Conservation (phyloP, 768 basidiomycete genomes). For the Pleurotus giganteus region DNA sequence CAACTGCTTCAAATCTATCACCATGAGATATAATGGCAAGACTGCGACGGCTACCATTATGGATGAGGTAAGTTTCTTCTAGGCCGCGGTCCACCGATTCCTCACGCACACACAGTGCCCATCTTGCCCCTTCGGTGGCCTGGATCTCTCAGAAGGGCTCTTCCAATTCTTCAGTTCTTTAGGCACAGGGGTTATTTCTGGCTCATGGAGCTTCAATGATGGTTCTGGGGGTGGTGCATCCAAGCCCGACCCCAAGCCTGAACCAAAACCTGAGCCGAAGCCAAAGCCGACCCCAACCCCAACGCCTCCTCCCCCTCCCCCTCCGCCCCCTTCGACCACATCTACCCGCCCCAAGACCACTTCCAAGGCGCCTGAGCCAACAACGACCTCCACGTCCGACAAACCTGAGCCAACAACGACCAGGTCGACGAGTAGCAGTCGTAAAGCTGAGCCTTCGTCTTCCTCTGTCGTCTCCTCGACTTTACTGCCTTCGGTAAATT, state of each 20-base stretch:
- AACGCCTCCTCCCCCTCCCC: slow-evolving; percentile 16
- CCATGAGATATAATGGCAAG: slow-evolving; percentile 61
- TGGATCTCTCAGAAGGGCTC: slow-evolving; percentile 68
- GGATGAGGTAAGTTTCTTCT: slow-evolving; percentile 50
- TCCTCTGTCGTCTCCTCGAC: slow-evolving; percentile 4
- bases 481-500: slow-evolving; percentile 19
- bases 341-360: slow-evolving; percentile 11
- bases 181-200: slow-evolving; percentile 54
- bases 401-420: slow-evolving; percentile 22
- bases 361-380: slow-evolving; percentile 6
- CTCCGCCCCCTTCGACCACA: slow-evolving; percentile 14
- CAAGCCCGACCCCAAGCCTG: slow-evolving; percentile 10
- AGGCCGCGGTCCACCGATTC: slow-evolving; percentile 1
- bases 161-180: slow-evolving; percentile 58
- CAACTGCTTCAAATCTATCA: slow-evolving; percentile 59
- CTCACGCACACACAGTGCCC: too few species aligned
- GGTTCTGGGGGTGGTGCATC: slow-evolving; percentile 28
- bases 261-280: slow-evolving; percentile 13
- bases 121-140: slow-evolving; percentile 59
- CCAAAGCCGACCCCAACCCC: slow-evolving; percentile 27
- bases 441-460: slow-evolving; percentile 15
- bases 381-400: slow-evolving; percentile 18
- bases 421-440: slow-evolving; percentile 14
- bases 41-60: slow-evolving; percentile 54
- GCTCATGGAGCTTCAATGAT: slow-evolving; percentile 55